phyloP scores from a whole-genome alignment of 2,329 filamentous ascomycete genomes.

The Talaromyces sp. region DNA sequence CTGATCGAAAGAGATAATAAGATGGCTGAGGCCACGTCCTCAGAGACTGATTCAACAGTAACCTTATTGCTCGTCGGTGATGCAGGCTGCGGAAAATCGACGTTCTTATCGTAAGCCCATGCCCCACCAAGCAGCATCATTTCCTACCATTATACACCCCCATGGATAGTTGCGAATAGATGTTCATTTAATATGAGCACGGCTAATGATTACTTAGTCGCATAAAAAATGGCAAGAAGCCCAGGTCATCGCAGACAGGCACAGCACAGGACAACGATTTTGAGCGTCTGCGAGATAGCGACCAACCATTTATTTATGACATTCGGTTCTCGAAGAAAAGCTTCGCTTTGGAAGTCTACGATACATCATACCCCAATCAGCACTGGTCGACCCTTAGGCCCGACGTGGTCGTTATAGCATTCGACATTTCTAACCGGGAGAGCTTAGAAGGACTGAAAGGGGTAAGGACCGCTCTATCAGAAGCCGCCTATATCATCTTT shows the following conservation, averaged over 20 bases:
- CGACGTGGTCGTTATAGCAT: slow-evolving; percentile 61
- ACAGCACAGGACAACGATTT: slow-evolving; percentile 38
- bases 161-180: not conserved
- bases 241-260: slow-evolving; percentile 18
- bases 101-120: slow-evolving; percentile 61
- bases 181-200: not conserved
- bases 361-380: slow-evolving; percentile 60
- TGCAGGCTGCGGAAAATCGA: slow-evolving; percentile 63
- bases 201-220: slow-evolving; percentile 11
- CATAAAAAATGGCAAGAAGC: slow-evolving; percentile 23
- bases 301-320: slow-evolving; percentile 63
- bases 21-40: slow-evolving; percentile 8
- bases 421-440: slow-evolving; percentile 57
- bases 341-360: slow-evolving; percentile 59
- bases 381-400: slow-evolving; percentile 58
- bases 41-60: slow-evolving; percentile 26
- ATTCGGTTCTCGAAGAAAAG: slow-evolving; percentile 59
- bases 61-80: slow-evolving; percentile 61
- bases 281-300: slow-evolving; percentile 54
- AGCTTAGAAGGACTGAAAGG: slow-evolving; percentile 53
- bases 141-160: not conserved
- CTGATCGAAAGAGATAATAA: not conserved
- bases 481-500: too few species aligned
- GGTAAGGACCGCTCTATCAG: too few species aligned
- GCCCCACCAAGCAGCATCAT: not conserved